Conservation (phyloP, 73 alveolate species). For the Symbiodinium pilosum region DNA sequence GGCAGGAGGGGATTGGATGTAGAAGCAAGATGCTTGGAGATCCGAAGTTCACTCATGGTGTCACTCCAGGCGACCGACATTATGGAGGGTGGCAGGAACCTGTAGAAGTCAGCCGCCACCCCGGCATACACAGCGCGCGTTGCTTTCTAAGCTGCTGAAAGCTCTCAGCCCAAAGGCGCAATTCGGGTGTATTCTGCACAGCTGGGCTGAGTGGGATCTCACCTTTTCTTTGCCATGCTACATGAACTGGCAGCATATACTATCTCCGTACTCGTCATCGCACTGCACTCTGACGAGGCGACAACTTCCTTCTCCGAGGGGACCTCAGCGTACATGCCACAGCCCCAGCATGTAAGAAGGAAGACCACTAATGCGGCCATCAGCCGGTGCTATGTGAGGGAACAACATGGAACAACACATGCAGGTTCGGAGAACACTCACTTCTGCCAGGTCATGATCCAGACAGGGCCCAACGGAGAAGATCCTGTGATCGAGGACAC, state of each 20-base stretch:
- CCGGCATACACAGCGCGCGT: background rate
- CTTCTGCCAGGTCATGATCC: conserved; percentile 78
- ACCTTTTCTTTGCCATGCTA: too few relatives aligned
- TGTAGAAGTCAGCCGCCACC: background rate
- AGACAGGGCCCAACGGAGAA: conserved; percentile 88
- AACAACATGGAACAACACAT: background rate
- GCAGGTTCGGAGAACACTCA: too few relatives aligned
- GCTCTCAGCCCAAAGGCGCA: too few relatives aligned
- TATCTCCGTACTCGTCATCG: background rate
- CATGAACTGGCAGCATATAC: too few relatives aligned
- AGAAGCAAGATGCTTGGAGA: too few relatives aligned
- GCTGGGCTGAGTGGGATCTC: too few relatives aligned
- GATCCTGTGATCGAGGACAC: conserved; percentile 68
- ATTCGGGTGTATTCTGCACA: too few relatives aligned
- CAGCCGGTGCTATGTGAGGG: background rate
- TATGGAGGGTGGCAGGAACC: conserved; percentile 5
- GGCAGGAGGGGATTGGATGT: too few relatives aligned
- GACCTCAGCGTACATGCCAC: conserved; percentile 47
- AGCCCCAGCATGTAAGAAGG: background rate
- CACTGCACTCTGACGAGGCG: background rate
- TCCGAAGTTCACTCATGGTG: background rate
- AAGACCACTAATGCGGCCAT: too few relatives aligned
- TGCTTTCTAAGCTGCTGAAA: too few relatives aligned
- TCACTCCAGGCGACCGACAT: background rate
- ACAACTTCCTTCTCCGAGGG: conserved; percentile 47